phyloP scores from a whole-genome alignment of 345 rosid species.

The Hirschfeldia incana region DNA sequence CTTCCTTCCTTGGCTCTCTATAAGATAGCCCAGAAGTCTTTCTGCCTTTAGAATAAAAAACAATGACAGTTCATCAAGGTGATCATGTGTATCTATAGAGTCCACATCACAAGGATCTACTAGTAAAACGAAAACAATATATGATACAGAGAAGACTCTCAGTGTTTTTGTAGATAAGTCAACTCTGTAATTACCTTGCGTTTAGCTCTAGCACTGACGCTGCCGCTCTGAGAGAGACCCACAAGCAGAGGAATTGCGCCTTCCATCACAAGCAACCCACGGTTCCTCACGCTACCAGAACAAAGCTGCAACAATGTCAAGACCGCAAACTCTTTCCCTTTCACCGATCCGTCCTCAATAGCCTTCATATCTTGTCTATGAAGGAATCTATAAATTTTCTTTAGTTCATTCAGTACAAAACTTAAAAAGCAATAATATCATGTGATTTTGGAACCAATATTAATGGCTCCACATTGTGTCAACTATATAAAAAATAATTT shows the following conservation, averaged over 20 bases:
- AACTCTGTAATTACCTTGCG: conserved; percentile 59
- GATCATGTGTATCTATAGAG: background rate
- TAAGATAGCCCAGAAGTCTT: conserved; percentile 68
- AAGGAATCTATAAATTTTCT: too few species aligned
- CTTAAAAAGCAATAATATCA: too few species aligned
- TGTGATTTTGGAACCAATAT: too few species aligned
- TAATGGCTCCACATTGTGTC: too few species aligned
- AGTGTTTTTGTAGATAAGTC: background rate
- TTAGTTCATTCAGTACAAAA: too few species aligned
- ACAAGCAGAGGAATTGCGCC: conserved; percentile 99
- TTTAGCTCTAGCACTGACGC: conserved; percentile 64
- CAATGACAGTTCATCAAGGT: background rate
- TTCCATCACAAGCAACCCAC: conserved; percentile 90
- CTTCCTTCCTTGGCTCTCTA: conserved; percentile 68
- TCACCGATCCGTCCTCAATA: conserved; percentile 52
- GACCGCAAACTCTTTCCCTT: conserved; percentile 90
- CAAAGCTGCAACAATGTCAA: conserved; percentile 81
- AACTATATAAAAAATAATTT: too few species aligned
- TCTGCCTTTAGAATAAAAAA: conserved; percentile 68
- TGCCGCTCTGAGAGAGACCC: conserved; percentile 82
- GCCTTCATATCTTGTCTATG: too few species aligned
- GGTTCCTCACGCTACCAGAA: conserved; percentile 66
- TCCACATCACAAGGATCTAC: background rate
- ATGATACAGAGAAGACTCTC: background rate
- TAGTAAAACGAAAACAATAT: background rate